Base-by-base conservation (phyloP, 2,329 filamentous ascomycete species). In the Talaromyces sp. region DNA sequence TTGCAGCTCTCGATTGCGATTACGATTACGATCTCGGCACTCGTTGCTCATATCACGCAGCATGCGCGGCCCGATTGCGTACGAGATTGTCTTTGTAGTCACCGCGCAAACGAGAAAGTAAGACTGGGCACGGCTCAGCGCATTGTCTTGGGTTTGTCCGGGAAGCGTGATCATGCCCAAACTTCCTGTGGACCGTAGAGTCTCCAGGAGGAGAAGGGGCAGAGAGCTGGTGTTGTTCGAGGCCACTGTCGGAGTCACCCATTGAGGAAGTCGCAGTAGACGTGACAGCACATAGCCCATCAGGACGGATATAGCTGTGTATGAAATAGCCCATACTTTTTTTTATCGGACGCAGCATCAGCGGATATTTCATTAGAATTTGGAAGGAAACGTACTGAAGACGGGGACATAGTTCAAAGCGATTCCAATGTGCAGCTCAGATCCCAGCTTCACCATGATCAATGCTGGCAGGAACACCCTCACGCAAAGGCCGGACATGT, bases 31-130 rank as follows among this genome's bases (percentile, higher is more conserved):
- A 12, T 68, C 63, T 12, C 32, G 53, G 17, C 27, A 26, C 32
- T 27, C 51, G 8, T 70, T 62, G 9, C 76, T 71, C 0, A 4
- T 26, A 10, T 66, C 71, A 63, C 83, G 81, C 53, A 88, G 78
- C 43, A 88, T 74, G 12, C 80, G 75, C 0, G 86, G 85, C 0
- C 85, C 86, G 3, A 88, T 74, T 0, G 83, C 83, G 68, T 88
- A 89, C 0, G 85, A 88, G 61, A 88, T 72, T 57, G 81, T 84
- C 66, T 85, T 87, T 48, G 80, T 81, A 10, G 88, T 77, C 58
- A 87, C 87, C 3, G 85, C 81, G 64, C 85, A 88, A 61, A 89
- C 81, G 3, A 89, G 73, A 66, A 89, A 88, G 69, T 87, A 89
- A 14, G 83, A 83, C 67, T 87, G 84, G 7, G 85, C 85, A 10